Percentiles rank a stretch among this genome's conserved stretches.
Conservation (phyloP, 805 yeast genomes). For the Komagataella pseudopastoris region DNA sequence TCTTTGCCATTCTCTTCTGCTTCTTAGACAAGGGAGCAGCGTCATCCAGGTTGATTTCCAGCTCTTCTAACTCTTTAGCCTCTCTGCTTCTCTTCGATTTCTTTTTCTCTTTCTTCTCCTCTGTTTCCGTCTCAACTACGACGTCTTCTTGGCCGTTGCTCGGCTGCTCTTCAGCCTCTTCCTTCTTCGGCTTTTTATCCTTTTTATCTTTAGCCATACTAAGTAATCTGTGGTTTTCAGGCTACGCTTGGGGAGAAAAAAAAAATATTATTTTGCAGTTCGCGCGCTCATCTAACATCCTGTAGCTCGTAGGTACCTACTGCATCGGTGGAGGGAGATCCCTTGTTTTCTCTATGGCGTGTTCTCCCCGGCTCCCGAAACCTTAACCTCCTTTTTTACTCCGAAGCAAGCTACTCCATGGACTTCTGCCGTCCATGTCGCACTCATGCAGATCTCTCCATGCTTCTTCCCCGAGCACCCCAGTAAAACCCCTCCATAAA, state of each 20-base stretch:
- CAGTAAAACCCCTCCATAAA: not conserved
- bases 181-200: conserved; percentile 2
- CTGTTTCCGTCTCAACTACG: conserved; percentile 5
- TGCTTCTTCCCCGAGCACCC: not conserved
- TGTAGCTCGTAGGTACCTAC: not conserved
- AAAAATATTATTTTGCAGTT: not conserved
- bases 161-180: conserved; percentile 1
- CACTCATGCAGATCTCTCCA: not conserved
- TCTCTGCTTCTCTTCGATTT: conserved; percentile 15
- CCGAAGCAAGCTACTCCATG: not conserved
- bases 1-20: conserved; percentile 75
- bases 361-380: not conserved
- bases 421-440: not conserved
- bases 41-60: conserved; percentile 55
- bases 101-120: conserved; percentile 9
- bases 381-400: not conserved
- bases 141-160: not conserved
- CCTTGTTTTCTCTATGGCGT: not conserved
- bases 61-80: conserved; percentile 34
- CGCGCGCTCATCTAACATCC: not conserved
- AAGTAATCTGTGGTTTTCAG: not conserved
- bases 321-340: not conserved
- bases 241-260: not conserved
- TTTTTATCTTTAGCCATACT: not conserved
- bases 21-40: conserved; percentile 83